These are phyloP conservation scores for Microsporum canis DNA, from an alignment of 2,329 filamentous ascomycete genomes.

Conservation along the genomic window DNA sequence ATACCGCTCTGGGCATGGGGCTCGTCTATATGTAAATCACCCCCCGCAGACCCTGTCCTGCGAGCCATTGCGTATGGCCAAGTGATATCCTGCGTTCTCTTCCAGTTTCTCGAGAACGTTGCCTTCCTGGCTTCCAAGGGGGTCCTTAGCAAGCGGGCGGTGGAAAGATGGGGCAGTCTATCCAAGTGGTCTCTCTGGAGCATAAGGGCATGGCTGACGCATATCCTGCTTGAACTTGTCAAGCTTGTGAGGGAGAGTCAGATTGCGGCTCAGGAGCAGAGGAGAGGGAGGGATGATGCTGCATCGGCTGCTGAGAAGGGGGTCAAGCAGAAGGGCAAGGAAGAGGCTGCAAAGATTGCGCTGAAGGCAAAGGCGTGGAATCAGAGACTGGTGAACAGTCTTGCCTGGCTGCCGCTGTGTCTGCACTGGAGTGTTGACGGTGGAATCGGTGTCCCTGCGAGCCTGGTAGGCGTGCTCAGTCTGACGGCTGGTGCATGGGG, in stretches of 20 bases:
- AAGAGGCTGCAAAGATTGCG: constrained; percentile 18
- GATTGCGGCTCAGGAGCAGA: constrained; percentile 15
- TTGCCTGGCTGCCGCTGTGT: constrained; percentile 70
- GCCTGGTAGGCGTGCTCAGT: constrained; percentile 49
- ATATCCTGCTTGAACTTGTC: constrained; percentile 64
- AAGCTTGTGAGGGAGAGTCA: constrained; percentile 44
- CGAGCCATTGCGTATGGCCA: constrained; percentile 53
- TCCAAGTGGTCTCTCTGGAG: constrained; percentile 58
- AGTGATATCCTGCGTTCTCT: constrained; percentile 54
- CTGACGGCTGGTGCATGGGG: constrained; percentile 39
- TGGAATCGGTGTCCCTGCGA: constrained; percentile 49
- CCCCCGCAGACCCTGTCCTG: constrained; percentile 35
- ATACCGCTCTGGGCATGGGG: constrained; percentile 67
- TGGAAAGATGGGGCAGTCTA: constrained; percentile 42
- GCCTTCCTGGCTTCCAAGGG: constrained; percentile 66
- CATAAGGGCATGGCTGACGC: constrained; percentile 66
- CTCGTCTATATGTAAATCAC: constrained; percentile 50
- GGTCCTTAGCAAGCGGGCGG: constrained; percentile 43
- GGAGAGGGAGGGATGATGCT: constrained; percentile 19
- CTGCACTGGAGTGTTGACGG: constrained; percentile 68
- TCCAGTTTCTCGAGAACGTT: constrained; percentile 73
- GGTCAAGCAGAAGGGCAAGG: constrained; percentile 16
- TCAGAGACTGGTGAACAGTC: constrained; percentile 52
- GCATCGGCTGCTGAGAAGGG: constrained; percentile 11
- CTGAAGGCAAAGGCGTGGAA: constrained; percentile 46